These are phyloP conservation scores for Solanum chiquidenum DNA, from an alignment of 257 asterid species.

Conservation along the genomic window DNA sequence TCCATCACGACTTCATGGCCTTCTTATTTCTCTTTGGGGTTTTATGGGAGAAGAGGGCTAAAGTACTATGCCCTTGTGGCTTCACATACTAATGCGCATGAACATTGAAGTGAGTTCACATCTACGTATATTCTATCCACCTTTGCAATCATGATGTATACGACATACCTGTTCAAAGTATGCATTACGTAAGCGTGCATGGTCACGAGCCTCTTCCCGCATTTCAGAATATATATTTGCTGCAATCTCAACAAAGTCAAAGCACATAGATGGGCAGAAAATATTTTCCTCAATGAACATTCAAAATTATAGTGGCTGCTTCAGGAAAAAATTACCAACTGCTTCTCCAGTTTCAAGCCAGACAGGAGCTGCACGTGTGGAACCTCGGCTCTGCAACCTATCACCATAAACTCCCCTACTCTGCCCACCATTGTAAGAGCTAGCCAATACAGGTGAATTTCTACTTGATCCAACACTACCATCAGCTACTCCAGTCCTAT, in stretches of 20 bases:
- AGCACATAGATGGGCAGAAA: conserved; percentile 20
- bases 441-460: conserved; percentile 8
- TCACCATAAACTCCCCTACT: conserved; percentile 42
- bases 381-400: conserved; percentile 51
- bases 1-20: neutral
- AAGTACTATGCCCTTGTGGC: neutral
- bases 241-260: conserved; percentile 56
- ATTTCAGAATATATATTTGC: conserved; percentile 87
- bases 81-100: neutral
- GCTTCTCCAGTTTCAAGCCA: conserved; percentile 82
- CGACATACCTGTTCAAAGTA: conserved; percentile 88
- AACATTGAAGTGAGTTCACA: neutral
- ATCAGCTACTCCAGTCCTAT: conserved; percentile 46
- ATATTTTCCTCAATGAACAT: conserved; percentile 5
- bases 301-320: conserved; percentile 12
- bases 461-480: conserved; percentile 74
- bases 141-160: neutral
- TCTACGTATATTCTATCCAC: neutral
- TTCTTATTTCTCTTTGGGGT: neutral
- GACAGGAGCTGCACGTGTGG: conserved; percentile 45
- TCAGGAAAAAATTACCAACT: conserved; percentile 55
- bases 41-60: neutral
- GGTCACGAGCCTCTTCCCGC: conserved; percentile 98
- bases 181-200: conserved; percentile 89
- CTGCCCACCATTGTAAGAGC: conserved; percentile 34